A percentile compares a stretch with the other conserved stretches of the same genome.
Evolutionary conservation across 2,329 filamentous ascomycete genomes (phyloP).

Genomic region (Sporothrix dimorphospora): DNA sequence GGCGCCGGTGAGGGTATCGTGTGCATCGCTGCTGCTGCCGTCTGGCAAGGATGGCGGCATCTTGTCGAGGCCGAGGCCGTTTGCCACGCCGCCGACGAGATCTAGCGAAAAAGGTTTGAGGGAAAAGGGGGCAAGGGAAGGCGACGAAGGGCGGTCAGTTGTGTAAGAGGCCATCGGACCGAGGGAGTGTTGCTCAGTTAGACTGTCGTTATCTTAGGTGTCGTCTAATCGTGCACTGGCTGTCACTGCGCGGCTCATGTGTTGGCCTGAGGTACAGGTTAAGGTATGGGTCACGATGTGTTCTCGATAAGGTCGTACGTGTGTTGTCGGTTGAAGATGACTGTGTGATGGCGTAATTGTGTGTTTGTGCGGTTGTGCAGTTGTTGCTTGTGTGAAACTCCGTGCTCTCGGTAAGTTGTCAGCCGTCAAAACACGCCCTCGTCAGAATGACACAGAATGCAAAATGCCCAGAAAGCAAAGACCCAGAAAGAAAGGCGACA

Average conservation of each 20-base stretch:
- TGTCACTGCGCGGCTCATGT: neutral
- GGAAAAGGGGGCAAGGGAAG: neutral
- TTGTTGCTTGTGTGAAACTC: neutral
- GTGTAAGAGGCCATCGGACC: neutral
- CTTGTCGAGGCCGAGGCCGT: neutral
- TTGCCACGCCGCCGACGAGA: neutral
- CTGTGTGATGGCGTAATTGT: neutral
- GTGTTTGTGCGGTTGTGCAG: neutral
- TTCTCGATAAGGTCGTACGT: neutral
- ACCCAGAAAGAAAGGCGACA: neutral
- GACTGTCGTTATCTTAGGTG: neutral
- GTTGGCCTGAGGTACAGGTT: neutral
- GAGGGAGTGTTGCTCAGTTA: neutral
- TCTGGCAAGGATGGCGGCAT: neutral
- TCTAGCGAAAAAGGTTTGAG: neutral
- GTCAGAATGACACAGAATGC: neutral
- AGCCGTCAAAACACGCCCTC: neutral
- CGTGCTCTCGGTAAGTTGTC: neutral
- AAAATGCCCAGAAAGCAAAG: neutral
- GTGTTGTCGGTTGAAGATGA: neutral
- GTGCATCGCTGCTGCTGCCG: neutral
- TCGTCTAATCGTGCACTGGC: neutral
- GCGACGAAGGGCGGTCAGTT: neutral
- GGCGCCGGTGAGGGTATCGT: neutral
- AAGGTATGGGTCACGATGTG: neutral